A percentile compares a stretch with the other conserved stretches of the same genome.
These are phyloP conservation scores for Daldinia caldariorum DNA, from an alignment of 495 filamentous ascomycete species.

Conservation along the genomic window DNA sequence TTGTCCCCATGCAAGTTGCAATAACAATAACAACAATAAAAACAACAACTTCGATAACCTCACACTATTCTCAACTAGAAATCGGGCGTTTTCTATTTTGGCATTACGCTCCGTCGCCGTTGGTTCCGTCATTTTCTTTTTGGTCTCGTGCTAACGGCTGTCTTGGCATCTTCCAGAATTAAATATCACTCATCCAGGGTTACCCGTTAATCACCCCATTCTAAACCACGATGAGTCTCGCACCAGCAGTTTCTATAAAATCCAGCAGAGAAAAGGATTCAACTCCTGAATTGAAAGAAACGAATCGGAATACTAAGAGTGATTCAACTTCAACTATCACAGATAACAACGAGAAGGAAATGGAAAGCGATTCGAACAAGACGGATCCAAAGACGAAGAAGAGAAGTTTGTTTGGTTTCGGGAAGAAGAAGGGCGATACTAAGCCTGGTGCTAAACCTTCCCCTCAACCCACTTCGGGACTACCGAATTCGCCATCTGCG, in stretches of 20 bases:
- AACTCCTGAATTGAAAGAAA: conserved; percentile 26
- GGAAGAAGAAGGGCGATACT: conserved; percentile 71
- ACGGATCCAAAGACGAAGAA: conserved; percentile 57
- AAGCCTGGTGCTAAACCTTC: conserved; percentile 52
- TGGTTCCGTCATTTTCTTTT: conserved; percentile 31
- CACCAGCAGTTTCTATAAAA: conserved; percentile 43
- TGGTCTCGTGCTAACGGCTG: conserved; percentile 39
- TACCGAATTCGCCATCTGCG: conserved; percentile 41
- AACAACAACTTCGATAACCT: background rate
- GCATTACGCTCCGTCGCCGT: conserved; percentile 16
- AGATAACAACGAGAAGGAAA: conserved; percentile 45
- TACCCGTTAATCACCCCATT: conserved; percentile 46
- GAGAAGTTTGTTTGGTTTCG: conserved; percentile 68
- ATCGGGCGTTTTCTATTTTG: conserved; percentile 7
- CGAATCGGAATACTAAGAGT: conserved; percentile 44
- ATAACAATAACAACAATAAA: conserved; percentile 12
- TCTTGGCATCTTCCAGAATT: conserved; percentile 39
- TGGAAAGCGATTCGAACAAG: conserved; percentile 44
- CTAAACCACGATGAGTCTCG: conserved; percentile 34
- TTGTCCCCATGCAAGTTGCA: conserved; percentile 1
- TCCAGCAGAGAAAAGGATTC: conserved; percentile 31
- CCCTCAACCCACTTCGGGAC: conserved; percentile 42
- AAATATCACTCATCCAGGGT: conserved; percentile 37
- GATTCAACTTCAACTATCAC: conserved; percentile 51
- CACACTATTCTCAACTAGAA: conserved; percentile 11